These are phyloP conservation scores for Diutina catenulata DNA, from an alignment of 1,139 yeast genomes.

Conservation along the genomic window DNA sequence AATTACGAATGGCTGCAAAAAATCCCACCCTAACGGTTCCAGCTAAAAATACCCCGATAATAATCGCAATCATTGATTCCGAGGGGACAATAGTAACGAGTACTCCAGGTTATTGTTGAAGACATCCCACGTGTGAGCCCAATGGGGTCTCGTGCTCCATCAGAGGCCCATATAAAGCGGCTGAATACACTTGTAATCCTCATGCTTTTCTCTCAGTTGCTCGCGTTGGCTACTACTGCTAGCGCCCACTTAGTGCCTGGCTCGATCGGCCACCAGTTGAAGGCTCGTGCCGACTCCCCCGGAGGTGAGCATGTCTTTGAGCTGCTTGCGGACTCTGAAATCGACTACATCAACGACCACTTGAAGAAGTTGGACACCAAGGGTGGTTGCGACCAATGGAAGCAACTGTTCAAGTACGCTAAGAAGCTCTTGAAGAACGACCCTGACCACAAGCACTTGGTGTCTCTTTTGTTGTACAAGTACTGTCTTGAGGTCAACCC, in stretches of 20 bases:
- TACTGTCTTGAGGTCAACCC: slow-evolving; percentile 22
- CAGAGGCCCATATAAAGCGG: no score
- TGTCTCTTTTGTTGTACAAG: slow-evolving; percentile 24
- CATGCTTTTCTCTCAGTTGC: no score
- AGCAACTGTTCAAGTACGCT: slow-evolving; percentile 23
- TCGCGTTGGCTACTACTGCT: neutral
- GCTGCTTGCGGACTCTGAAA: slow-evolving; percentile 11
- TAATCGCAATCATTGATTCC: no score
- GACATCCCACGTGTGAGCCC: no score
- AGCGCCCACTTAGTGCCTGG: neutral
- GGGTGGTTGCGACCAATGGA: slow-evolving; percentile 28
- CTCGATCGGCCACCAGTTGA: neutral
- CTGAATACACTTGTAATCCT: no score
- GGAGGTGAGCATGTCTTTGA: neutral
- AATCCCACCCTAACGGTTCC: no score
- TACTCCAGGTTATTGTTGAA: no score
- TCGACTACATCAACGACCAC: slow-evolving; percentile 21
- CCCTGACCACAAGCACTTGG: slow-evolving; percentile 26
- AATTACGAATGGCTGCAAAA: no score
- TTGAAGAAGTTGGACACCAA: slow-evolving; percentile 13
- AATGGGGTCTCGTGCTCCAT: no score
- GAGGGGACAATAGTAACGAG: no score
- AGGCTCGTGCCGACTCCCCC: neutral
- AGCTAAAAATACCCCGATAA: no score
- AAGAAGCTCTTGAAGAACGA: slow-evolving; percentile 16